Evolutionary conservation across 169 alveolate genomes (phyloP), one percentile per base, ranked within the genome.

Genomic region (Toxoplasma gondii): DNA sequence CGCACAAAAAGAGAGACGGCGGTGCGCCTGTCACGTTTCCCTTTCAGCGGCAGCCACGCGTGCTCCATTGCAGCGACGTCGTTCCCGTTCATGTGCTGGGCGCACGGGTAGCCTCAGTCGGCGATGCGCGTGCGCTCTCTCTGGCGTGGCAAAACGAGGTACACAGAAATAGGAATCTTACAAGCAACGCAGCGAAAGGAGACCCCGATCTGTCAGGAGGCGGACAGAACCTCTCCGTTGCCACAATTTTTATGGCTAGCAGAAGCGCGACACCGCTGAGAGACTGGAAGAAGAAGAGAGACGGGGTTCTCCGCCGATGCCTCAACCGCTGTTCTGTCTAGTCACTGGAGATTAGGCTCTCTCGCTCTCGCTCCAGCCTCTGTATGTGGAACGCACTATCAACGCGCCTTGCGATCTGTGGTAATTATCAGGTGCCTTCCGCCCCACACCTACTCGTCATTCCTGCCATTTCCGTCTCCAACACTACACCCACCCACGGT

Each of bases 221-320:
- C n/a, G 31, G 29, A 64, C n/a, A 12, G 34, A 64, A 64, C 22
- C 24, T 64, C 22, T 27, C 5, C 24, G 7, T 27, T 10, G 74
- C 74, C 74, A 64, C 24, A 64, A 64, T n/a, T n/a, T 64, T 64
- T 64, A 49, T 64, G 74, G 74, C 74, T 64, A 64, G 74, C 74
- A 64, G 74, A 64, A 64, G 74, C 74, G 22, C 74, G 74, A 12
- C 74, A 27, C 34, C 74, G 22, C 74, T 31, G 29, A 64, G 74
- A 64, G 74, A 64, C 74, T 64, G n/a, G n/a, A n/a, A n/a, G 74
- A 27, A 64, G n/a, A 12, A 27, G 74, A 64, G 74, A 64, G 74
- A 27, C 74, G 74, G 74, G 74, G 74, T 31, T 64, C 9, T 27
- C 74, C 74, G n/a, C 24, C 74, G 74, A 64, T 19, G 74, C 74